These are phyloP conservation scores for Cyamopsis tetragonoloba DNA, from an alignment of 306 rosid species.

Conservation along the genomic window DNA sequence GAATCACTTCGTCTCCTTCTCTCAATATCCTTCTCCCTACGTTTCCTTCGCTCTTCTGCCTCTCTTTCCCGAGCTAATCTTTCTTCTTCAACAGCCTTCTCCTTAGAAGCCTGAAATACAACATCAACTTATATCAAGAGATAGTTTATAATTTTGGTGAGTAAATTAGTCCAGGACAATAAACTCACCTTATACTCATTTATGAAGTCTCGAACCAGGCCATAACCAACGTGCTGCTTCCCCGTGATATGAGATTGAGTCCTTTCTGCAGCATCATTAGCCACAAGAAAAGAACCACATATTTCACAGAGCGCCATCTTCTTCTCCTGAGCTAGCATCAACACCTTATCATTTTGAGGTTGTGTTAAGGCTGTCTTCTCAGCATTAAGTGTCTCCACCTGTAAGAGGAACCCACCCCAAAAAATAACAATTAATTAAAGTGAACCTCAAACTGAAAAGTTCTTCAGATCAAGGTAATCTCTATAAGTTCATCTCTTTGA, in stretches of 20 bases:
- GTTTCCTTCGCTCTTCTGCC: slow-evolving; percentile 81
- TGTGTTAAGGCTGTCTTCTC: slow-evolving; percentile 81
- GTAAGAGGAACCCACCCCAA: slow-evolving; percentile 16
- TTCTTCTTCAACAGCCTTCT: slow-evolving; percentile 85
- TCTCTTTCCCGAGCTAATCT: slow-evolving; percentile 79
- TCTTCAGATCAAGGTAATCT: background rate
- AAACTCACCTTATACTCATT: slow-evolving; percentile 65
- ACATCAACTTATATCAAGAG: slow-evolving; percentile 5
- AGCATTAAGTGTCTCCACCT: slow-evolving; percentile 88
- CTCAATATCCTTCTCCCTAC: slow-evolving; percentile 70
- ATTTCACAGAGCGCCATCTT: slow-evolving; percentile 98
- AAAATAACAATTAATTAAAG: background rate
- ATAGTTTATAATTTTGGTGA: slow-evolving; percentile 1
- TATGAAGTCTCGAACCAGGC: slow-evolving; percentile 96
- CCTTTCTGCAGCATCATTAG: slow-evolving; percentile 98
- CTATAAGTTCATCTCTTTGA: background rate
- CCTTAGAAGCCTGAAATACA: slow-evolving; percentile 67
- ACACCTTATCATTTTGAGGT: slow-evolving; percentile 66
- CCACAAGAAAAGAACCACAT: slow-evolving; percentile 98
- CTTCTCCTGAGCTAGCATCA: slow-evolving; percentile 90
- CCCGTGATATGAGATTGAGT: slow-evolving; percentile 95
- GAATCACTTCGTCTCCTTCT: slow-evolving; percentile 68
- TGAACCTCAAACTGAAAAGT: background rate
- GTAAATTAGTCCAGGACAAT: slow-evolving; percentile 5
- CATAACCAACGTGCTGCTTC: slow-evolving; percentile 99